Conservation (phyloP, 495 filamentous ascomycete genomes). For the Penicillium argentinense region DNA sequence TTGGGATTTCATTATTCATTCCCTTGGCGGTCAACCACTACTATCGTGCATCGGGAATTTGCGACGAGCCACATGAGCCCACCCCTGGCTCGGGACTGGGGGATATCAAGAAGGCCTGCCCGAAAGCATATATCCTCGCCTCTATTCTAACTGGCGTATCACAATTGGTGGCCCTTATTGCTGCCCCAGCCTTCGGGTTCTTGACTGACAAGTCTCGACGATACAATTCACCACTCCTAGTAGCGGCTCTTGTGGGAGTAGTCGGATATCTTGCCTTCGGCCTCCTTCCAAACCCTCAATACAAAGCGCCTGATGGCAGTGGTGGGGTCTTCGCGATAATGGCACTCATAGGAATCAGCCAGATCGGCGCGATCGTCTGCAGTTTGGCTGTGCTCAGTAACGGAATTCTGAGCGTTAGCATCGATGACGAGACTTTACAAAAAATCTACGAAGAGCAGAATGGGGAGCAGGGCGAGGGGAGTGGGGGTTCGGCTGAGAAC, state of each 20-base stretch:
- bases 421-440: conserved; percentile 34
- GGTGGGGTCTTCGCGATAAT: conserved; percentile 72
- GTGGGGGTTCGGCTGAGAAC: conserved; percentile 28
- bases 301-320: conserved; percentile 54
- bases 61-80: conserved; percentile 56
- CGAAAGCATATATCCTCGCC: conserved; percentile 79
- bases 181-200: conserved; percentile 84
- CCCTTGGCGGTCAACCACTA: conserved; percentile 89
- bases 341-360: conserved; percentile 77
- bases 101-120: conserved; percentile 78
- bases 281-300: conserved; percentile 66
- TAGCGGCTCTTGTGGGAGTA: conserved; percentile 68
- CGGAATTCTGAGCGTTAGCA: conserved; percentile 59
- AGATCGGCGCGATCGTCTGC: conserved; percentile 95
- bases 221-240: conserved; percentile 72
- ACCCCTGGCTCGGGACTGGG: conserved; percentile 50
- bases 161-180: conserved; percentile 80
- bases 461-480: conserved; percentile 11
- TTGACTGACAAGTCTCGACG: conserved; percentile 59
- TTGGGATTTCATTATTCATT: conserved; percentile 91
- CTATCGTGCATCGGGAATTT: conserved; percentile 79
- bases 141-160: conserved; percentile 83
- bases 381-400: conserved; percentile 80
- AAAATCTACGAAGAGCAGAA: conserved; percentile 30
- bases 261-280: conserved; percentile 75